Conservation (phyloP, 306 rosid species). For the Cucurbita ficifolia region DNA sequence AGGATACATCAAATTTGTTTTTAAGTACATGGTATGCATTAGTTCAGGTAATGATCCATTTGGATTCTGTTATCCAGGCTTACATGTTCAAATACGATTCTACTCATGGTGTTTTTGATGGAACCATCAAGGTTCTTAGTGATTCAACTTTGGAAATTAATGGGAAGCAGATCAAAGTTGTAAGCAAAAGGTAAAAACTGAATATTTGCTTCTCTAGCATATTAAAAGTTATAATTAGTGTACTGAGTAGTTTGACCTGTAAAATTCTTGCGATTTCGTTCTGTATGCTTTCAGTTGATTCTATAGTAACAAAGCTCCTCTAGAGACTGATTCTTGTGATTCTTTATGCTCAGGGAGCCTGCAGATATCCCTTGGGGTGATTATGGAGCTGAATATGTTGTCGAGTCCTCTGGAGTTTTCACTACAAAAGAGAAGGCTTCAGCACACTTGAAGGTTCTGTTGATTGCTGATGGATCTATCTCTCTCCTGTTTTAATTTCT, state of each 20-base stretch:
- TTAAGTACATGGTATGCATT: conserved; percentile 52
- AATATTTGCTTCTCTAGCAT: background rate
- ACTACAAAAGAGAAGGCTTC: conserved; percentile 78
- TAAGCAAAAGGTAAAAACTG: conserved; percentile 45
- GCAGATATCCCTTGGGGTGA: conserved; percentile 88
- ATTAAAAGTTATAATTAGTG: background rate
- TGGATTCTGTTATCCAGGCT: conserved; percentile 51
- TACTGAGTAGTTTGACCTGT: background rate
- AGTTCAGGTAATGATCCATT: conserved; percentile 65
- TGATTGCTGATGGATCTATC: conserved; percentile 6
- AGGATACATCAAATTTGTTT: conserved; percentile 9
- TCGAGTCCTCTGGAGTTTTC: conserved; percentile 90
- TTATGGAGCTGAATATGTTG: conserved; percentile 75
- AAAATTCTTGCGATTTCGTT: background rate
- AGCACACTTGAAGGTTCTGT: conserved; percentile 53
- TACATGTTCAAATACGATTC: conserved; percentile 96
- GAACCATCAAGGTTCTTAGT: conserved; percentile 48
- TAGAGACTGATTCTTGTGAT: conserved; percentile 1
- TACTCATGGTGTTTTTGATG: conserved; percentile 74
- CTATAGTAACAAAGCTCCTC: background rate
- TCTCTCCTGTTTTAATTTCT: background rate
- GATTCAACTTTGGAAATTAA: conserved; percentile 71
- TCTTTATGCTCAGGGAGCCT: conserved; percentile 55
- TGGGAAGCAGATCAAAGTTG: conserved; percentile 72
- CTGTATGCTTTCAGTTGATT: background rate